Evolutionary conservation across 2,329 filamentous ascomycete species (phyloP).

Genomic region (Colletotrichum coccodes): DNA sequence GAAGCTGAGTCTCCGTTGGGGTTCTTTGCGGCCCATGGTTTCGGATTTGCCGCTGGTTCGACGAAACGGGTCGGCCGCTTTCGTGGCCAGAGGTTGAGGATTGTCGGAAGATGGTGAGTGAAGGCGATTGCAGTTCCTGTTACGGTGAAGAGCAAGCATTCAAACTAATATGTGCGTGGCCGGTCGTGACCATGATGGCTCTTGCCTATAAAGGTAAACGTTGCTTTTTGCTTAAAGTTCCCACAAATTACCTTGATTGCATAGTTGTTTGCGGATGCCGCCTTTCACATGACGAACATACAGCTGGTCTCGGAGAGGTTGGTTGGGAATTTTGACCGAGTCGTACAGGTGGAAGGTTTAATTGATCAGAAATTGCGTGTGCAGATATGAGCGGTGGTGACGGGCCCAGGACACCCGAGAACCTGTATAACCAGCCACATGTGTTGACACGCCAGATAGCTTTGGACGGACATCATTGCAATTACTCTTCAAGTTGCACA

Average conservation of each 20-base stretch:
- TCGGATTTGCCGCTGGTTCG: not conserved
- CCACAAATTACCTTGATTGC: not conserved
- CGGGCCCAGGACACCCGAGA: not conserved
- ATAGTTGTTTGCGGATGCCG: not conserved
- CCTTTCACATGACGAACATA: not conserved
- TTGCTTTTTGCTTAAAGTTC: not conserved
- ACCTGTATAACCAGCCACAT: not conserved
- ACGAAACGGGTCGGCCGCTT: not conserved
- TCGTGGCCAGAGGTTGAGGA: not conserved
- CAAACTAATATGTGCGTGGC: not conserved
- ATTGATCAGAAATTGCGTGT: not conserved
- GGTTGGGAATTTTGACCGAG: not conserved
- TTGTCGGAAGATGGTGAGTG: not conserved
- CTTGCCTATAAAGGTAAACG: not conserved
- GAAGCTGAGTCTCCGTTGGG: not conserved
- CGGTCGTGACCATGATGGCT: not conserved
- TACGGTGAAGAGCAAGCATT: not conserved
- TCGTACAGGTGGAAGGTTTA: not conserved
- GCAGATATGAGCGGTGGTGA: not conserved
- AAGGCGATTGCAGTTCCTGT: no score
- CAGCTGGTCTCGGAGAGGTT: not conserved
- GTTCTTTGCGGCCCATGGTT: not conserved
- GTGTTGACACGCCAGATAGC: not conserved
- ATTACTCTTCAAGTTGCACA: not conserved
- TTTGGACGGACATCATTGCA: not conserved